Percentiles rank a stretch among this genome's conserved stretches.
Conservation (phyloP, 2,329 filamentous ascomycete genomes). For the Didymella segeticola region DNA sequence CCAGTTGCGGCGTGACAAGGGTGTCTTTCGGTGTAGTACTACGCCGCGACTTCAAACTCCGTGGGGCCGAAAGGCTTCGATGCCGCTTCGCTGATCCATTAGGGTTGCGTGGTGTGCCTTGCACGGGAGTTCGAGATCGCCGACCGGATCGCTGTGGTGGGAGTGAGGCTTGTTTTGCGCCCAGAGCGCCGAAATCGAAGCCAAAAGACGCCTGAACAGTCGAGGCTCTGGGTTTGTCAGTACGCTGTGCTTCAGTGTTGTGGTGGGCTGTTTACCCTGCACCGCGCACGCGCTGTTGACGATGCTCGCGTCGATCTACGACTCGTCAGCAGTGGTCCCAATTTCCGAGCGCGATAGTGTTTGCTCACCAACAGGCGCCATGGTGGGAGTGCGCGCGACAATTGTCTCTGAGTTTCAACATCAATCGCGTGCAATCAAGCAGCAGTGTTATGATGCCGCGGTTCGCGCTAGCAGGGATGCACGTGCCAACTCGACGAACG, state of each 20-base stretch:
- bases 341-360: background rate
- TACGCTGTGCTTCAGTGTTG: conserved; percentile 2
- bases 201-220: conserved; percentile 59
- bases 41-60: conserved; percentile 27
- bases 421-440: conserved; percentile 25
- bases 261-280: conserved; percentile 56
- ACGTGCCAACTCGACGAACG: conserved; percentile 17
- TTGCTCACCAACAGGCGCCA: conserved; percentile 44
- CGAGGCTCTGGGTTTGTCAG: conserved; percentile 52
- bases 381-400: conserved; percentile 28
- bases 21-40: conserved; percentile 25
- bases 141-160: conserved; percentile 33
- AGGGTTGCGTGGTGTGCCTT: conserved; percentile 25
- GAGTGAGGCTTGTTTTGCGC: conserved; percentile 37
- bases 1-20: conserved; percentile 38
- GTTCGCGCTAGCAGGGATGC: conserved; percentile 23
- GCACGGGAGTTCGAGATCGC: conserved; percentile 38
- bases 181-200: conserved; percentile 46
- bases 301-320: conserved; percentile 60
- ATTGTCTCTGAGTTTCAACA: conserved; percentile 14
- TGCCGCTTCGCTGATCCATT: conserved; percentile 35
- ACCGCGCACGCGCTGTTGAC: conserved; percentile 64
- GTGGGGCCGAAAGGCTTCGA: conserved; percentile 39
- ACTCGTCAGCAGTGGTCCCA: conserved; percentile 12
- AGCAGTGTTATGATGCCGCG: conserved; percentile 30